Evolutionary conservation across 2,329 filamentous ascomycete genomes (phyloP).

Genomic region (Phyllosticta citrichinensis): DNA sequence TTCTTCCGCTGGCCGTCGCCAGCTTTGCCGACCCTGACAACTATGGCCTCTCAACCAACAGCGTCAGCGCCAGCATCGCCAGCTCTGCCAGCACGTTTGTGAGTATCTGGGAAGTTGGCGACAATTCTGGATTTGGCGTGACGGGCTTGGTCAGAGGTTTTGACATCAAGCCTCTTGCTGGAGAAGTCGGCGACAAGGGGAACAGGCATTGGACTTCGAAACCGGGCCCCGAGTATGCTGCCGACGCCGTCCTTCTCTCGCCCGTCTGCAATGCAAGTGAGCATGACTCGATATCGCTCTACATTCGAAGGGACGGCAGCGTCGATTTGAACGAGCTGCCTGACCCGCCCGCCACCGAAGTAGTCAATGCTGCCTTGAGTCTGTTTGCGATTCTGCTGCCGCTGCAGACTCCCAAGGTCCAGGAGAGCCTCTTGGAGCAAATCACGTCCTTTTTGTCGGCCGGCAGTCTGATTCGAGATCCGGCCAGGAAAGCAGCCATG

Average conservation of each 20-base stretch:
- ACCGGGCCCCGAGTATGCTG: slow-evolving; percentile 52
- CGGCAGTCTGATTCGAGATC: slow-evolving; percentile 69
- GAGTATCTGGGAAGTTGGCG: slow-evolving; percentile 85
- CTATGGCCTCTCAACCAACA: slow-evolving; percentile 59
- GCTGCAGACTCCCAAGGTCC: slow-evolving; percentile 78
- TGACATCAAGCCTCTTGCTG: slow-evolving; percentile 58
- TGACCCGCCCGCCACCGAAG: slow-evolving; percentile 81
- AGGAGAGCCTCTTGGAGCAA: slow-evolving; percentile 93
- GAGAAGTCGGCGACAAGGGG: slow-evolving; percentile 38
- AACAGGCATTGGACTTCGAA: slow-evolving; percentile 43
- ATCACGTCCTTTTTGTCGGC: slow-evolving; percentile 82
- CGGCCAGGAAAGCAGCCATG: slow-evolving; percentile 81
- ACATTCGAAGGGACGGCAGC: slow-evolving; percentile 47
- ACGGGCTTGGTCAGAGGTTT: slow-evolving; percentile 76
- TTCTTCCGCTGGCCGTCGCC: slow-evolving; percentile 79
- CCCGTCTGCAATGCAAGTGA: slow-evolving; percentile 78
- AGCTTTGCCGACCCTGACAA: slow-evolving; percentile 90
- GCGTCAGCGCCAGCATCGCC: slow-evolving; percentile 82
- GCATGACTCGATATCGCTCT: slow-evolving; percentile 78
- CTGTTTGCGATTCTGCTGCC: slow-evolving; percentile 88
- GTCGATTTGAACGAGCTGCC: slow-evolving; percentile 38
- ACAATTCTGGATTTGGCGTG: slow-evolving; percentile 91
- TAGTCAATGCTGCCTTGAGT: slow-evolving; percentile 88
- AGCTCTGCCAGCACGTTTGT: slow-evolving; percentile 85
- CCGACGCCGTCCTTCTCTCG: slow-evolving; percentile 43